Evolutionary conservation across 2,329 filamentous ascomycete species (phyloP), one percentile per base, ranked within the genome.

Genomic region (Beauveria medogensis): DNA sequence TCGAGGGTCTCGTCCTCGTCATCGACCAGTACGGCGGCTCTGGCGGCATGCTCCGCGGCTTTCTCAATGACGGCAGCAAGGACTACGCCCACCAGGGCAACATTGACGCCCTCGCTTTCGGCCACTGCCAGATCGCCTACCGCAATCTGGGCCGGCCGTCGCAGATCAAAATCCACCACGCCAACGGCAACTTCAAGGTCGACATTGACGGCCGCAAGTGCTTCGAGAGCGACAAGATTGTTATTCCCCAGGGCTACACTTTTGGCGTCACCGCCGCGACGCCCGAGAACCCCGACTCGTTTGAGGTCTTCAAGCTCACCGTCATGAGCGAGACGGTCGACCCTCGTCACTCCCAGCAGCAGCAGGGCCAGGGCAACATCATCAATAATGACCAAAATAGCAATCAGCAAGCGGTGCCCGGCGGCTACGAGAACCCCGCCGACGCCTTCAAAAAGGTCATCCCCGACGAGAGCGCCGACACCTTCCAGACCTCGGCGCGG

Each of bases 201-300:
- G 83, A 87, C 57, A 80, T 97, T 37, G 94, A 97, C 71, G 88
- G 88, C 62, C 80, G 82, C 58, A 77, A 84, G 46, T 99, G 94
- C 78, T 97, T 99, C 76, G 84, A 91, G 70, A 93, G 86, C 57
- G 78, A 87, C 73, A 89, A 91, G 78, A 82, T 97, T 69, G 80
- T 79, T 63, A 82, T 99, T 26, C 94, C 93, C 3, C 68, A 81
- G 2, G 90, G 90, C 66, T 95, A 97, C 77, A 83, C 84, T 71
- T 90, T 96, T 66, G 94, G 94, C 68, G 78, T 99, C 67, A 91
- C 89, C 14, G 94, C 93, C 47, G 90, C 91, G 18, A 93, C 91
- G 3, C 90, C 91, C 34, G 93, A 97, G 66, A 92, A 86, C 68
- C 92, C 94, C 0, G 94, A 99, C 75, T 96, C 91, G 5, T 96